Evolutionary conservation across 192 early-diverging fungal species (phyloP), one percentile per base, ranked within the genome.

Genomic region (Podila horticola): DNA sequence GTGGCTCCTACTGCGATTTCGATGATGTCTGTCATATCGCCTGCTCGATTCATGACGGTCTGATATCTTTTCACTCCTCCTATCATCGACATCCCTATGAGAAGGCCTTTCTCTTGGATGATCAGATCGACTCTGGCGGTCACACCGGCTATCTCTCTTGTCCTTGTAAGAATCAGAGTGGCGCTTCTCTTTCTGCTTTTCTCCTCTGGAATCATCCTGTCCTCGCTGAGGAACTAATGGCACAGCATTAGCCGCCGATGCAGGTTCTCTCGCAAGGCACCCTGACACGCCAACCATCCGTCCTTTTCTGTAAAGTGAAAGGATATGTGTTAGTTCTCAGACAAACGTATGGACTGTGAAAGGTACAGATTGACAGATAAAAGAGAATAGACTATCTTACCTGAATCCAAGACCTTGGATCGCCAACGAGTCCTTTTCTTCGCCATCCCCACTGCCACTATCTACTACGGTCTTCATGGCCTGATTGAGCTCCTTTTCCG

Each of bases 401-500:
- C 64, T 65, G 62, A 81, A 81, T 17, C 77, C 77, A 36, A 81
- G 71, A 1, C 77, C 77, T 22, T 73, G 66, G 24, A 64, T 52
- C 22, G 30, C 41, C 4, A 60, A 50, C 28, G 71, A 73, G 8
- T 69, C 85, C 58, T 77, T 79, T 4, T 51, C 69, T 29, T 81
- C 66, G 49, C 75, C 74, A 17, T 64, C 19, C 11, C 75, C 86
- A 22, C 85, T 81, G 28, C 75, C 67, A 3, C 63, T 72, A 3
- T 50, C 74, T 20, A 65, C 68, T 4, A 70, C 64, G 20, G 73
- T 60, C 45, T 75, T 74, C n/a, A 90, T 79, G 8, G 82, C 83
- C 22, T 83, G 64, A 20, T 84, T 74, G 8, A 90, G 65, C 17
- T 90, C 88, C 29, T 84, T 83, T 19, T 84, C 75, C 5, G 87